Percentiles rank a stretch among this genome's conserved stretches.
Conservation (phyloP, 345 rosid genomes). For the Odontarrhena argentea region DNA sequence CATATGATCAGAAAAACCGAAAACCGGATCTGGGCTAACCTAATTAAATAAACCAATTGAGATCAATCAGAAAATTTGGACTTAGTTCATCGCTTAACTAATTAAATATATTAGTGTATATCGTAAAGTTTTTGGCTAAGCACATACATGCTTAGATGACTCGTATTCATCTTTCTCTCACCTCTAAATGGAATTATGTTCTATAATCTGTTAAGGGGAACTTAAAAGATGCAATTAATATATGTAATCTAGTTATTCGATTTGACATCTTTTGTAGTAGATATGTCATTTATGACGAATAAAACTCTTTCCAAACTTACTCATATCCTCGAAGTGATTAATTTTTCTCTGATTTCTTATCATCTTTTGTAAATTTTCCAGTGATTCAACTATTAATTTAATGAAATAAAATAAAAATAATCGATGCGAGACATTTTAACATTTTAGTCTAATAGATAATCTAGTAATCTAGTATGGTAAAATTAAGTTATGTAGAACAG, state of each 20-base stretch:
- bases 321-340: no score
- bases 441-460: no score
- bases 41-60: no score
- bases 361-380: no score
- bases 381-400: no score
- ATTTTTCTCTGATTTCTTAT: no score
- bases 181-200: constrained; percentile 14
- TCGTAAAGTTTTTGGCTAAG: background rate
- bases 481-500: background rate
- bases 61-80: background rate
- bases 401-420: no score
- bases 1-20: no score
- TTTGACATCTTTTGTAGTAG: no score
- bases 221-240: background rate
- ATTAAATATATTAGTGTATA: background rate
- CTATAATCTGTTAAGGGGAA: background rate
- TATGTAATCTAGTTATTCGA: background rate
- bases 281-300: background rate
- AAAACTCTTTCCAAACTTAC: background rate
- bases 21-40: no score
- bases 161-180: background rate
- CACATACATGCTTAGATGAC: background rate
- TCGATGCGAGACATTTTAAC: no score
- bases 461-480: no score
- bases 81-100: background rate